Base-by-base conservation (phyloP, 495 filamentous ascomycete species). In the Talaromyces proteolyticus region DNA sequence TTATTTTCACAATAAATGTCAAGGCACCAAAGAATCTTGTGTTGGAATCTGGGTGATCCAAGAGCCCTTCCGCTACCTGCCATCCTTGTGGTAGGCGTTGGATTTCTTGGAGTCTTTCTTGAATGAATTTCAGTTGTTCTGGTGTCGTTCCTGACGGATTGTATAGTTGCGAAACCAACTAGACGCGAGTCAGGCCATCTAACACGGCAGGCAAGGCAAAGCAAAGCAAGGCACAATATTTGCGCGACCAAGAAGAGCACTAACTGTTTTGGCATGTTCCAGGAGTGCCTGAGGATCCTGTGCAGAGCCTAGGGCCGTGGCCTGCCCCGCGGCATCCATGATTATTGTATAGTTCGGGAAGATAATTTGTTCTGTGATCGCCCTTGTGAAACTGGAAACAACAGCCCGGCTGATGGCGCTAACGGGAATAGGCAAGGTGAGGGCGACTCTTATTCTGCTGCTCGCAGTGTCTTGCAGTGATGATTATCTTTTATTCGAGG, bases 1-100 rank as follows among this genome's bases (percentile, higher is more conserved):
- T 96, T 44, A 96, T 74, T 68, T 96, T 96, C 42, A 96, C 84
- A 14, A 85, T 93, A 57, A 95, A 89, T 0, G 91, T 96, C 52
- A 95, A 74, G 24, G 92, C 93, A n/a, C 87, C 93, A 63, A 91
- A 96, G 71, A 96, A 98, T 37, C 86, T 82, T 57, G 91, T 81
- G 44, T 90, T 81, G 23, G 84, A 76, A 56, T 83, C 80, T 2
- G 76, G 68, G 52, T 76, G 80, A 24, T 68, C 60, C 17, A 95
- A 68, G 11, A 97, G 75, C 16, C 75, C 77, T 58, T 91, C 80
- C 7, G 89, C 91, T 14, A 97, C 73, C 49, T 86, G 76, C 92
- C 91, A 97, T 45, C 90, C 93, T 58, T 88, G 72, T 0, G 82
- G 72, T 5, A 87, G 85, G 55, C 80, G 80, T 58, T 96, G 91